A percentile compares a stretch with the other conserved stretches of the same genome.
These are phyloP conservation scores for Plasmodium vivax DNA, from an alignment of 169 alveolate species.

Conservation along the genomic window DNA sequence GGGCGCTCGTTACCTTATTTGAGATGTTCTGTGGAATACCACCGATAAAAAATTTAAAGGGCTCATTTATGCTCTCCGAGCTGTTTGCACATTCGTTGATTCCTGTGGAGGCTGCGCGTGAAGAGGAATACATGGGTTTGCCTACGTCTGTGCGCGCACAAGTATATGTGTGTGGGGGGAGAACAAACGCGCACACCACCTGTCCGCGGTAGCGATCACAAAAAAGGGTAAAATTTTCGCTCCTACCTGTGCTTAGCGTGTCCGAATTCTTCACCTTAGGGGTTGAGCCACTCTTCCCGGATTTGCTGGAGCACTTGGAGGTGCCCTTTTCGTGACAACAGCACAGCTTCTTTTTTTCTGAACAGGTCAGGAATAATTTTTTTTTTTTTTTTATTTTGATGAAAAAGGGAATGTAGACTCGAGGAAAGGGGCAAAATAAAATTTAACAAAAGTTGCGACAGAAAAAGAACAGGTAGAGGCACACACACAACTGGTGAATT, in stretches of 20 bases:
- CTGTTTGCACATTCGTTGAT: constrained; percentile 37
- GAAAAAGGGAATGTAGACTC: background rate
- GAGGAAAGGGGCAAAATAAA: background rate
- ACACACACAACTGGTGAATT: background rate
- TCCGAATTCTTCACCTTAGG: constrained; percentile 26
- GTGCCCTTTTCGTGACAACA: constrained; percentile 23
- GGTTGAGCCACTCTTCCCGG: constrained; percentile 20
- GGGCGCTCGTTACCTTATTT: constrained; percentile 20
- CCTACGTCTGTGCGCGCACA: background rate
- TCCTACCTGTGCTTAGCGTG: constrained; percentile 54
- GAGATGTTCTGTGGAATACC: constrained; percentile 70
- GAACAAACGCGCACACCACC: background rate
- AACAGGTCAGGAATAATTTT: background rate
- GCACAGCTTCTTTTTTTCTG: constrained; percentile 42
- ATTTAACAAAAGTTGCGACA: background rate
- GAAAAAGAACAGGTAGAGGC: background rate
- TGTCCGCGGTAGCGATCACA: background rate
- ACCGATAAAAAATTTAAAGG: constrained; percentile 66
- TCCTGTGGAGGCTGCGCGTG: constrained; percentile 63
- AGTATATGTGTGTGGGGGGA: background rate
- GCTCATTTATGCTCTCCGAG: constrained; percentile 35
- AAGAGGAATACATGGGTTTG: background rate
- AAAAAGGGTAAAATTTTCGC: background rate
- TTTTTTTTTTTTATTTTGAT: background rate
- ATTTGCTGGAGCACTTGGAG: constrained; percentile 37